These are phyloP conservation scores for Trypanosoma lewisi DNA, from an alignment of 208 protist species.

Conservation along the genomic window DNA sequence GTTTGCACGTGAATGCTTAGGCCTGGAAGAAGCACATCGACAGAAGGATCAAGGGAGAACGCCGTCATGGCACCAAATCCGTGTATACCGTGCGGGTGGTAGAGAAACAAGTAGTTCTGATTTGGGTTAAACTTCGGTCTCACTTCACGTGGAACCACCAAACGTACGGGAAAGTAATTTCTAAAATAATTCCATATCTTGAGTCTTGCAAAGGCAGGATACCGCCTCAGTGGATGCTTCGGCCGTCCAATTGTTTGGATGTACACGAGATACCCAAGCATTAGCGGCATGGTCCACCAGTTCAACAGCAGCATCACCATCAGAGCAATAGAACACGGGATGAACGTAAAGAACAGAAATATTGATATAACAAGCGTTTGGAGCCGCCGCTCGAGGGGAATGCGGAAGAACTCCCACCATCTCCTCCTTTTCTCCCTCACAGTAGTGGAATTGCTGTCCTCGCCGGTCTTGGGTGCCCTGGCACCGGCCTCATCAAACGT, in stretches of 20 bases:
- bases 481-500: conserved; percentile 8
- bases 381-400: conserved; percentile 26
- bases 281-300: conserved; percentile 45
- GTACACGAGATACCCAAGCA: conserved; percentile 63
- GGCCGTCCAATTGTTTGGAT: conserved; percentile 61
- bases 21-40: conserved; percentile 49
- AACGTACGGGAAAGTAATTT: conserved; percentile 84
- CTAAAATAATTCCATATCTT: conserved; percentile 62
- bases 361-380: conserved; percentile 28
- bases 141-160: conserved; percentile 53
- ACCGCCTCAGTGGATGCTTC: conserved; percentile 38
- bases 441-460: no score
- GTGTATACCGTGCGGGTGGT: conserved; percentile 90
- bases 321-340: conserved; percentile 43
- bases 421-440: background rate
- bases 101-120: conserved; percentile 86
- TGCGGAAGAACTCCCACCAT: conserved; percentile 17
- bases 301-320: conserved; percentile 33
- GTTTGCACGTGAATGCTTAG: conserved; percentile 79
- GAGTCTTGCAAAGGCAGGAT: conserved; percentile 24
- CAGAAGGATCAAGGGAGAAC: conserved; percentile 54
- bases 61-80: conserved; percentile 83
- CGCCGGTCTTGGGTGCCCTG: no score
- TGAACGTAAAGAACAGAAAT: conserved; percentile 68
- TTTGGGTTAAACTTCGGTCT: conserved; percentile 39